phyloP scores from a whole-genome alignment of 495 filamentous ascomycete species.

The Pseudotulostoma volvatum region DNA sequence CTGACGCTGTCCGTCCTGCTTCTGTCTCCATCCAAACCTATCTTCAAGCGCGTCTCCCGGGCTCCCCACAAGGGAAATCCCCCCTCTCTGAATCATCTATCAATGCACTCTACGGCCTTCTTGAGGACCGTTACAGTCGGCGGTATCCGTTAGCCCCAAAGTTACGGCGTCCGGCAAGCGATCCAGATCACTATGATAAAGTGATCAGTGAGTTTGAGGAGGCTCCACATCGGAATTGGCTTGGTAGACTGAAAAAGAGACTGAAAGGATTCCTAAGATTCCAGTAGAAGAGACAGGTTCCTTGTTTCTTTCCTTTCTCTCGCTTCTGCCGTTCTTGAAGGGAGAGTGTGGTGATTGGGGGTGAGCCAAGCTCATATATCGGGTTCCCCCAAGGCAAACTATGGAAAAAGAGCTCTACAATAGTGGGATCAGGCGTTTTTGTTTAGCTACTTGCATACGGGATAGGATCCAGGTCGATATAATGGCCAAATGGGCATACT shows the following conservation, averaged over 20 bases:
- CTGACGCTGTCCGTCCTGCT: constrained; percentile 59
- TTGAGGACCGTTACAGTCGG: constrained; percentile 55
- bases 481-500: no score
- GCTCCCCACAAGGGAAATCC: constrained; percentile 11
- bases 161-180: constrained; percentile 51
- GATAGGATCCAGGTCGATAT: no score
- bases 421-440: no score
- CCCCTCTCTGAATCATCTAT: constrained; percentile 40
- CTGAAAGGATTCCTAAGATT: constrained; percentile 50
- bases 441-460: no score
- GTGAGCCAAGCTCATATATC: no score
- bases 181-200: constrained; percentile 62
- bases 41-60: constrained; percentile 44
- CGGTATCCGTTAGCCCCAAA: constrained; percentile 47
- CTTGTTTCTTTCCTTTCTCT: no score
- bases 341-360: background rate
- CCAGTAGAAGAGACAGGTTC: constrained; percentile 18
- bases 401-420: no score
- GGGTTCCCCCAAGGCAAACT: no score
- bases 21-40: constrained; percentile 53
- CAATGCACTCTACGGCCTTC: constrained; percentile 57
- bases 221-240: constrained; percentile 45
- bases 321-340: constrained; percentile 2
- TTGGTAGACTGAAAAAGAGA: constrained; percentile 37
- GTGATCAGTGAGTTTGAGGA: constrained; percentile 56